Evolutionary conservation across 2,329 filamentous ascomycete genomes (phyloP), one percentile per base, ranked within the genome.

Genomic region (Tolypocladium inflatum): DNA sequence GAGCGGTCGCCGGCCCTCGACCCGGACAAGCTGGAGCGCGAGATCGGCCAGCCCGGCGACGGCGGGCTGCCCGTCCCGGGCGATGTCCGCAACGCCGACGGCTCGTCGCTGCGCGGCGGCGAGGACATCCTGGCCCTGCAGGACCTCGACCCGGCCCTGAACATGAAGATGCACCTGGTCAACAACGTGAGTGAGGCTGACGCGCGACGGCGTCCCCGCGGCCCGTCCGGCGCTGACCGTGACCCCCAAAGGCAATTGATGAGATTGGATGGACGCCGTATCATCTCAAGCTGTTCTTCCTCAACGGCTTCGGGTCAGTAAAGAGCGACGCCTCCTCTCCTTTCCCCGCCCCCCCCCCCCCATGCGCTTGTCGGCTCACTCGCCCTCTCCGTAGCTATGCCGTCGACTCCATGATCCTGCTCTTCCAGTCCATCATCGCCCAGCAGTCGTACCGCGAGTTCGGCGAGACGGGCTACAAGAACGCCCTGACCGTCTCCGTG

Each of bases 151-250:
- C 81, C 83, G 5, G 83, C 80, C 1, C 71, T 88, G 51, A 82
- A 82, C 63, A 79, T 79, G 45, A 88, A 89, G 69, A 89, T 88
- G 84, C 79, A 85, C 63, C 74, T 89, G 35, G 80, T 89, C 60
- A 89, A 89, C 67, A 80, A 89, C 69, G 83, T 83, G 64, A 71
- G 80, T 64, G 57, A 54, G 64, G 15, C 54, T 56, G n/a, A n/a
- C n/a, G n/a, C n/a, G n/a, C n/a, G n/a, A n/a, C n/a, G n/a, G n/a
- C n/a, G n/a, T n/a, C n/a, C n/a, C n/a, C 30, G 19, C 30, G 17
- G 48, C 13, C 30, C 48, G 19, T 10, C 30, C 17, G 35, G 55
- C 41, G 37, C 53, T 58, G 54, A 58, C 43, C 38, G 21, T 52
- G 33, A 19, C n/a, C 37, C 38, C 30, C 11, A 17, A 62, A 73